These are phyloP conservation scores for Fusarium tuaranense DNA, from an alignment of 2,329 filamentous ascomycete species.

Conservation along the genomic window DNA sequence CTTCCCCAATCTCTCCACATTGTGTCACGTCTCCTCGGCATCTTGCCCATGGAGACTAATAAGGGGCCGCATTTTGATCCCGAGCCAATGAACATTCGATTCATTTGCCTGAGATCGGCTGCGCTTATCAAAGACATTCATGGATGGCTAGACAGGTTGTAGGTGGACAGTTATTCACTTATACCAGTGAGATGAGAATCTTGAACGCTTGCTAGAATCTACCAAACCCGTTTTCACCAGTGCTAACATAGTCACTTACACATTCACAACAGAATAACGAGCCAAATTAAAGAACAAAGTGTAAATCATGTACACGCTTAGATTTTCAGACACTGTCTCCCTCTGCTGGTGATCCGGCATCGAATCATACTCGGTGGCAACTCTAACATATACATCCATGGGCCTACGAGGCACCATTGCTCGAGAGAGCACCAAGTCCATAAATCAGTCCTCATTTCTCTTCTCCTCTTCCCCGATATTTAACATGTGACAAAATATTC, in stretches of 20 bases:
- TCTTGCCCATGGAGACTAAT: background rate
- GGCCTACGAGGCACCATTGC: slow-evolving; percentile 8
- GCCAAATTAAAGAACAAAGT: background rate
- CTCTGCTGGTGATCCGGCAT: slow-evolving; percentile 51
- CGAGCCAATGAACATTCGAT: background rate
- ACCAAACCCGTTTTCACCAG: background rate
- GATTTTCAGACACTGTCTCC: slow-evolving; percentile 28
- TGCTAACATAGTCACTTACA: background rate
- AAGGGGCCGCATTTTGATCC: background rate
- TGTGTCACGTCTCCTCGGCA: slow-evolving; percentile 20
- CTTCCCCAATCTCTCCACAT: slow-evolving; percentile 36
- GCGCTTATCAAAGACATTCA: background rate
- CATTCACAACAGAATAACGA: background rate
- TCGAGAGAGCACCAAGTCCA: slow-evolving; percentile 20
- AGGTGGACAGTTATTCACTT: background rate
- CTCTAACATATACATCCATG: slow-evolving; percentile 51
- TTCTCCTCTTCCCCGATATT: slow-evolving; percentile 33
- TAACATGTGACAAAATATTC: background rate
- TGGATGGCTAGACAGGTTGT: background rate
- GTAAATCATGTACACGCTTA: slow-evolving; percentile 19
- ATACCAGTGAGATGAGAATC: background rate
- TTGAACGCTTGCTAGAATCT: background rate
- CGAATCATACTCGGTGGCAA: slow-evolving; percentile 52
- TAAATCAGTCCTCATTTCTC: slow-evolving; percentile 8
- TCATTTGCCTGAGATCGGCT: background rate